A percentile compares a stretch with the other conserved stretches of the same genome.
These are phyloP conservation scores for Coccomyxa sp. DNA, from an alignment of 139 green algal genomes.

Conservation along the genomic window DNA sequence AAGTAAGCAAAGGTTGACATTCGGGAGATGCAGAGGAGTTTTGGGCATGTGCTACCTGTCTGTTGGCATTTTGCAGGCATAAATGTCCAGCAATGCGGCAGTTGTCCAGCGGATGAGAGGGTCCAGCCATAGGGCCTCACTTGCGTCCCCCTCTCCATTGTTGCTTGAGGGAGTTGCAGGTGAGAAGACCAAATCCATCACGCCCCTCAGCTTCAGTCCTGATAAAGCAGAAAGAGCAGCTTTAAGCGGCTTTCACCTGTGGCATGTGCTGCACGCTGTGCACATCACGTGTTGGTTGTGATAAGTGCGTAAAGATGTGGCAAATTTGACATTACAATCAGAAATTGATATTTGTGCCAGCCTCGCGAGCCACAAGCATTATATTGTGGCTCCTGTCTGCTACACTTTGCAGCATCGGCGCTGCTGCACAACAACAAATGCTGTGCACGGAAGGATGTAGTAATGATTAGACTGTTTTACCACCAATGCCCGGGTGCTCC, in stretches of 20 bases:
- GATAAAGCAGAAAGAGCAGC: background rate
- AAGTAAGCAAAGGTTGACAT: too few relatives aligned
- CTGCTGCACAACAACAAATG: too few relatives aligned
- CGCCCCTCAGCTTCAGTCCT: background rate
- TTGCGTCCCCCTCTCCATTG: background rate
- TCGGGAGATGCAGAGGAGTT: too few relatives aligned
- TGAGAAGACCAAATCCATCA: constrained; percentile 17
- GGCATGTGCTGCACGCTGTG: background rate
- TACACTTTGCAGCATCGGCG: too few relatives aligned
- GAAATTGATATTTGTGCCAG: too few relatives aligned
- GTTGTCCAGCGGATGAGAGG: constrained; percentile 33
- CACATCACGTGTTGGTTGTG: background rate
- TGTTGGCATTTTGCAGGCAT: background rate
- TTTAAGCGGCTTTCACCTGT: background rate
- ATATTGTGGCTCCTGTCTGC: too few relatives aligned
- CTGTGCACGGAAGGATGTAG: too few relatives aligned
- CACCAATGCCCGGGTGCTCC: too few relatives aligned
- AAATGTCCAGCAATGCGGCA: constrained; percentile 27
- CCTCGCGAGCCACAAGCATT: too few relatives aligned
- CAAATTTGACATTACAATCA: too few relatives aligned
- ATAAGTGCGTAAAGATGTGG: background rate
- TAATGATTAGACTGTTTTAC: too few relatives aligned
- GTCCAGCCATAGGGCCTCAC: constrained; percentile 31
- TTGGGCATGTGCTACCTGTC: too few relatives aligned
- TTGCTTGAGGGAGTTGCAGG: background rate